A percentile compares a stretch with the other conserved stretches of the same genome.
Evolutionary conservation across 2,329 filamentous ascomycete genomes (phyloP).

Genomic region (Fusarium nematophilum): DNA sequence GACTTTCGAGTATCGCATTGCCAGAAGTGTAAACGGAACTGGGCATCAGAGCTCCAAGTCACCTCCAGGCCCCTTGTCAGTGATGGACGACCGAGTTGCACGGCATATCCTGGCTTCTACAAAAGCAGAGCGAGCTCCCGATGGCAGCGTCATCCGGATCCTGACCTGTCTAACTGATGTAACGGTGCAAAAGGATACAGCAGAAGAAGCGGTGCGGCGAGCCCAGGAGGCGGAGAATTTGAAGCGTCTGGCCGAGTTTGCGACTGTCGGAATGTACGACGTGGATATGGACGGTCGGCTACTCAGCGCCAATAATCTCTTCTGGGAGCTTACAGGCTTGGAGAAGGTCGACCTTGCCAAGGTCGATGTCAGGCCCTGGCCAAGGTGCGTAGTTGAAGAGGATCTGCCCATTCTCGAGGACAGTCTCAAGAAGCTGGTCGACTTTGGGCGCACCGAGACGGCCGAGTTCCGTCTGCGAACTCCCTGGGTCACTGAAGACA

Average conservation of each 20-base stretch:
- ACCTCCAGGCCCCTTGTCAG: conserved; percentile 15
- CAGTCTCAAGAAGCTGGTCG: conserved; percentile 53
- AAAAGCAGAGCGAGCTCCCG: conserved; percentile 57
- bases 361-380: conserved; percentile 56
- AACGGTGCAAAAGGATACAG: conserved; percentile 60
- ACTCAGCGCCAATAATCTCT: conserved; percentile 63
- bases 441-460: conserved; percentile 56
- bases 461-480: conserved; percentile 62
- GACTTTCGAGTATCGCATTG: conserved; percentile 60
- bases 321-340: conserved; percentile 64
- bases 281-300: conserved; percentile 62
- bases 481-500: conserved; percentile 59
- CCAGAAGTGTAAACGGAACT: conserved; percentile 9
- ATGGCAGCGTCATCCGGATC: conserved; percentile 58
- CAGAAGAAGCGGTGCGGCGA: conserved; percentile 60
- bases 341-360: conserved; percentile 54
- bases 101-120: conserved; percentile 60
- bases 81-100: conserved; percentile 47
- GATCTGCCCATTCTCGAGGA: conserved; percentile 55
- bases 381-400: conserved; percentile 57
- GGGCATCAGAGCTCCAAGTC: conserved; percentile 27
- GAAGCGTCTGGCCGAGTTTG: conserved; percentile 65
- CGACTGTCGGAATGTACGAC: conserved; percentile 66
- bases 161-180: conserved; percentile 64
- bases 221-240: conserved; percentile 65